A percentile compares a stretch with the other conserved stretches of the same genome.
phyloP scores from a whole-genome alignment of 495 filamentous ascomycete species.

The Aspergillus coremiiformis region DNA sequence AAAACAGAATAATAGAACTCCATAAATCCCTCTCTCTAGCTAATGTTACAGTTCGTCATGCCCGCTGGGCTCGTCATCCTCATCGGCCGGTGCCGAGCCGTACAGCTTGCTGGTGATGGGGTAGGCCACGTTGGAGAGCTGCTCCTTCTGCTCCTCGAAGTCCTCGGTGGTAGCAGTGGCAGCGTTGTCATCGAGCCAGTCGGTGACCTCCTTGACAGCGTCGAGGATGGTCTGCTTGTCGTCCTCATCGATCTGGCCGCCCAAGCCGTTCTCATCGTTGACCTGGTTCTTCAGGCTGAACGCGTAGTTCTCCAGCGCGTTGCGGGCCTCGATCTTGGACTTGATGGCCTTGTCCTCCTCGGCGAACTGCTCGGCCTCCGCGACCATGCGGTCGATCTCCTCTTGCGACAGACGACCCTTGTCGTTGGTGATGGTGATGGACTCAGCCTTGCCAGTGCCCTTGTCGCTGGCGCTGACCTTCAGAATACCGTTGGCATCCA shows the following conservation, averaged over 20 bases:
- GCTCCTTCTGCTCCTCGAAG: conserved; percentile 99
- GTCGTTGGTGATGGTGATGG: conserved; percentile 97
- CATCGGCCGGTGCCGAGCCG: conserved; percentile 55
- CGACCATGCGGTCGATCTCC: conserved; percentile 97
- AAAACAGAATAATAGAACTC: conserved; percentile 34
- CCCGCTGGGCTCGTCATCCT: conserved; percentile 61
- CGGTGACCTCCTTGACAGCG: conserved; percentile 92
- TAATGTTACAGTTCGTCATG: conserved; percentile 88
- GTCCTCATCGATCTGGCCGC: conserved; percentile 96
- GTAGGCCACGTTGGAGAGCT: conserved; percentile 91
- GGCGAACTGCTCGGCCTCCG: conserved; percentile 95
- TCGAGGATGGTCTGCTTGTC: conserved; percentile 97
- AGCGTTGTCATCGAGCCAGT: conserved; percentile 97
- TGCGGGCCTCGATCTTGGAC: conserved; percentile 88
- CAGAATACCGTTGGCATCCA: conserved; percentile 96
- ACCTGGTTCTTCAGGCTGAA: conserved; percentile 99
- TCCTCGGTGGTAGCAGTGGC: conserved; percentile 81
- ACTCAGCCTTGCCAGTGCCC: conserved; percentile 93
- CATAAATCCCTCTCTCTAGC: conserved; percentile 36
- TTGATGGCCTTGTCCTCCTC: conserved; percentile 98
- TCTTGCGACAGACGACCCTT: conserved; percentile 93
- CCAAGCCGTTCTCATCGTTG: conserved; percentile 92
- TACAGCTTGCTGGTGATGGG: conserved; percentile 99
- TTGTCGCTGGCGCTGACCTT: conserved; percentile 95
- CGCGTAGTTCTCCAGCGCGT: conserved; percentile 92